Evolutionary conservation across 78 protist genomes (phyloP).

Genomic region (Guillardia theta): DNA sequence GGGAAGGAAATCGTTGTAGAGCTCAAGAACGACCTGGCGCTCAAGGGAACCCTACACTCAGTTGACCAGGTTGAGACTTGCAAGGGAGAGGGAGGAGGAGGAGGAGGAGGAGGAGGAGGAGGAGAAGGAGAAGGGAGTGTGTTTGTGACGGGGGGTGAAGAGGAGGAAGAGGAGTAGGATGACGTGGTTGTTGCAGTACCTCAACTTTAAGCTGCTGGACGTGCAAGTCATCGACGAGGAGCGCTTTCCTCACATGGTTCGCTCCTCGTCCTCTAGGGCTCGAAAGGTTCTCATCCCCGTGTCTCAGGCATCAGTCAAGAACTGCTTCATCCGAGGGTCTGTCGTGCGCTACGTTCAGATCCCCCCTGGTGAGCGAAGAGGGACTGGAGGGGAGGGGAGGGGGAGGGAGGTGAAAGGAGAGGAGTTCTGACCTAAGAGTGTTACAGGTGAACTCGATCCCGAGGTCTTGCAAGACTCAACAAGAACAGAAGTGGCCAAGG

Average conservation of each 20-base stretch:
- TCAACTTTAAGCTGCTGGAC: background rate
- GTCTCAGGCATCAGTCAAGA: background rate
- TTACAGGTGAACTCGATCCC: background rate
- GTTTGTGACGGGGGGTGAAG: too few species aligned
- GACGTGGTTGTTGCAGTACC: background rate
- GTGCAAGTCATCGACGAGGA: background rate
- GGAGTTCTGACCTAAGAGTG: too few species aligned
- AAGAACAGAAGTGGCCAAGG: background rate
- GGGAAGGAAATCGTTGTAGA: background rate
- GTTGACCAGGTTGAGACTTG: background rate
- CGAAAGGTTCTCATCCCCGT: background rate
- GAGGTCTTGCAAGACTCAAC: constrained; percentile 7
- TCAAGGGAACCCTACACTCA: background rate
- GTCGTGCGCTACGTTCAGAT: background rate
- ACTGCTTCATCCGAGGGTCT: constrained; percentile 19
- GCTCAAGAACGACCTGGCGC: constrained; percentile 17
- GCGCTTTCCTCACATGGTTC: background rate
- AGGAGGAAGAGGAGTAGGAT: too few species aligned
- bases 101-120: background rate
- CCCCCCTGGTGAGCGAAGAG: too few species aligned
- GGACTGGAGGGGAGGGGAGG: too few species aligned
- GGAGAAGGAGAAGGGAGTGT: background rate
- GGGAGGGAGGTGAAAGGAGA: too few species aligned
- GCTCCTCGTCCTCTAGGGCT: background rate
- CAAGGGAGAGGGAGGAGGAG: background rate